Conservation (phyloP, 768 basidiomycete genomes). For the Boletus bicolor region DNA sequence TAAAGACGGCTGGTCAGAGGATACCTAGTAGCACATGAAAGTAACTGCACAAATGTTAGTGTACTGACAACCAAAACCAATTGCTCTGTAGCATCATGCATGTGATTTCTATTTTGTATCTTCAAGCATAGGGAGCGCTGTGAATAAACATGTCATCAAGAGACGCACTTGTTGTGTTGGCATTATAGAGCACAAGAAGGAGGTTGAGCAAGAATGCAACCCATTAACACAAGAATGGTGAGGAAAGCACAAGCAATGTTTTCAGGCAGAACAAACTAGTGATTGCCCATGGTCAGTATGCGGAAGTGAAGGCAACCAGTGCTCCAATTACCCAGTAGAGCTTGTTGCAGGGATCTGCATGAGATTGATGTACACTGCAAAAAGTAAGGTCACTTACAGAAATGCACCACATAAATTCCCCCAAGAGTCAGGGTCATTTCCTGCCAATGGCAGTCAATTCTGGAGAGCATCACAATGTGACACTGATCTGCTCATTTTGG, state of each 20-base stretch:
- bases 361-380: constrained; percentile 70
- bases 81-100: constrained; percentile 82
- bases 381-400: too few relatives aligned
- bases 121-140: constrained; percentile 26
- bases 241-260: constrained; percentile 93
- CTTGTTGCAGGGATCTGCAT: constrained; percentile 98
- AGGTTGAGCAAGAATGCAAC: constrained; percentile 86
- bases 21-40: not conserved
- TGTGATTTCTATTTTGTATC: constrained; percentile 89
- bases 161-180: constrained; percentile 89
- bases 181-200: constrained; percentile 89
- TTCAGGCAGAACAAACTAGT: constrained; percentile 94
- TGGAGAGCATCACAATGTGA: too few relatives aligned
- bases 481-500: too few relatives aligned
- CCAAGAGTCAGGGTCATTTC: too few relatives aligned
- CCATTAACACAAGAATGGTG: constrained; percentile 87
- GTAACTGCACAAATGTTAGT: too few relatives aligned
- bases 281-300: not conserved
- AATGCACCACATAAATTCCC: too few relatives aligned
- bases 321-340: constrained; percentile 74
- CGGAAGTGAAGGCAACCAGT: not conserved
- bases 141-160: not conserved
- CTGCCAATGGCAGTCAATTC: too few relatives aligned
- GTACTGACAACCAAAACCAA: too few relatives aligned
- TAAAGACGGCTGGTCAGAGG: not conserved